Conservation (phyloP, 2,329 filamentous ascomycete species). For the Xylariaceae sp. region DNA sequence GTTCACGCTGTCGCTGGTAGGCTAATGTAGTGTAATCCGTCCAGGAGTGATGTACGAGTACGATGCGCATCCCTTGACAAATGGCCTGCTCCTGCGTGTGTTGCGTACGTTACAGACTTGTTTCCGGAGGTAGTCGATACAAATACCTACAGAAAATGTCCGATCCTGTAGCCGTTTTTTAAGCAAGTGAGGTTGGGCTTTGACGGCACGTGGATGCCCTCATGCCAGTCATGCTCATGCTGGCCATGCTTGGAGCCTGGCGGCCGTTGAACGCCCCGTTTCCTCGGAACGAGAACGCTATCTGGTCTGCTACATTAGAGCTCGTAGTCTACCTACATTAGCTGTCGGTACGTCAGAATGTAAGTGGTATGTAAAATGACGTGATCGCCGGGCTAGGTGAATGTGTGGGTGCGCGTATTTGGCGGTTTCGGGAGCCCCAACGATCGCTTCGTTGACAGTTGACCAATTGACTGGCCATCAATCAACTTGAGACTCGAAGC, state of each 20-base stretch:
- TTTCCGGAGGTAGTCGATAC: background rate
- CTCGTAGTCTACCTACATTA: background rate
- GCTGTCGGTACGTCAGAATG: background rate
- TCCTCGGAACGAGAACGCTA: background rate
- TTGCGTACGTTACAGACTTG: background rate
- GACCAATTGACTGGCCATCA: too few species aligned
- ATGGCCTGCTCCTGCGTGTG: too few species aligned
- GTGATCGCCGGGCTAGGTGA: background rate
- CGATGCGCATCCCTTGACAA: background rate
- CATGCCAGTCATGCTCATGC: background rate
- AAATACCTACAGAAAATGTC: background rate
- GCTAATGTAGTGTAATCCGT: background rate
- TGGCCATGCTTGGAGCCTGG: background rate
- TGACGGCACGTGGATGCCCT: conserved; percentile 14
- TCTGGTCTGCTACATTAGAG: background rate
- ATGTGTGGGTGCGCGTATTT: too few species aligned
- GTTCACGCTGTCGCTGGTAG: background rate
- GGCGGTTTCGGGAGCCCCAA: background rate
- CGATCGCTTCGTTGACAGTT: background rate
- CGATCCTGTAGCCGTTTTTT: background rate
- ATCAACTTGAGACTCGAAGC: too few species aligned
- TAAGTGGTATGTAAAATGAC: background rate
- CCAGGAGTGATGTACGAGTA: background rate
- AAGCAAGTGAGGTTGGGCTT: conserved; percentile 14
- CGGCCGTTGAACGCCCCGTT: background rate